Base-by-base conservation (phyloP, 202 grass and related monocot genomes). In the Eragrostis tef region DNA sequence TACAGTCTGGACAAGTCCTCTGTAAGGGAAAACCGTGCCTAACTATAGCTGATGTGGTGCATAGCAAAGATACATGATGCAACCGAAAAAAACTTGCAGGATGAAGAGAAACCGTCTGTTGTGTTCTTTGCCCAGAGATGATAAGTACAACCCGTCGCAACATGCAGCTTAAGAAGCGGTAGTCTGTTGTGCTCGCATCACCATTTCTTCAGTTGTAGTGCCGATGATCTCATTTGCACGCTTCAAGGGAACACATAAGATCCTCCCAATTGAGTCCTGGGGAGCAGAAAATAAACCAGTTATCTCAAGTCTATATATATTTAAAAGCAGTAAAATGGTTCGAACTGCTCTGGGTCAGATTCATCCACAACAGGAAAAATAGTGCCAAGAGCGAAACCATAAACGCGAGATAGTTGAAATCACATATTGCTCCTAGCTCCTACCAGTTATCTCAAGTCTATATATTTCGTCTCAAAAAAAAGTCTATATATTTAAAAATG, bases 221-320 rank as follows among this genome's bases (percentile, higher is more conserved):
- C 92, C 95, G 27, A 98, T 94, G 63, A 95, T 98, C 79, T 98
- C 95, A 19, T 98, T 98, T 12, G 92, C 95, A 31, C 87, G 87
- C 83, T 95, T 98, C 87, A 91, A 75, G 2, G 86, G 83, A 73
- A 86, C 88, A 41, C 88, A 91, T 9, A 78, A 61, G 48, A 95
- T 81, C 76, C 87, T 90, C 64, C 92, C 92, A 16, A 87, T 85
- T 10, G 82, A 91, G 71, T 98, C 95, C 92, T 98, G 95, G 3
- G 21, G 0, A 85, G 13, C 19, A 6, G 52, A 68, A n/a, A 21
- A 11, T 5, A 69, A 58, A 7, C 14, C 7, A 24, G 11, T 77
- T 51, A 22, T 68, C n/a, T 9, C 52, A 56, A 56, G 52, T 9
- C 7, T 14, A 62, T 62, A 29, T n/a, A n/a, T n/a, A n/a, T n/a